Conservation (phyloP, 2,329 filamentous ascomycete genomes). For the Pseudogymnoascus sp. region DNA sequence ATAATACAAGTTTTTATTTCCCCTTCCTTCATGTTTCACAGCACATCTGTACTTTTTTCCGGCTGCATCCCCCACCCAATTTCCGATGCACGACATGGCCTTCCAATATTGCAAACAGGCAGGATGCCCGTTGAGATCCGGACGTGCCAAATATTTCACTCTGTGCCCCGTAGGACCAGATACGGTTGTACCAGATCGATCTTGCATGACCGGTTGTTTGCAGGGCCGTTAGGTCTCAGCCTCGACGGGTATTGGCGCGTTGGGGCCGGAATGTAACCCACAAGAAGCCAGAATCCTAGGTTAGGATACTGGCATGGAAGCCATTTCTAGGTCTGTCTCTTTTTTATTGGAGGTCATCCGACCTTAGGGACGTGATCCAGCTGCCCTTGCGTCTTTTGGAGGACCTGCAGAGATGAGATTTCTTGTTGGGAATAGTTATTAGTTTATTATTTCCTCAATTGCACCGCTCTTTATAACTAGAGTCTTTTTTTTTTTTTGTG, state of each 20-base stretch:
- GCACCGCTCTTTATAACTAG: not conserved
- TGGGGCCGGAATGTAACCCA: not conserved
- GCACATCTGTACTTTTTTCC: not conserved
- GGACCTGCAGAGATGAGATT: constrained; percentile 1
- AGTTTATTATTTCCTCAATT: not conserved
- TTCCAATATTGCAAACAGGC: constrained; percentile 6
- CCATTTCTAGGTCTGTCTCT: not conserved
- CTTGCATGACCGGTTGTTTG: constrained; percentile 8
- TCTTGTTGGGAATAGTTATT: not conserved
- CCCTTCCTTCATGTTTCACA: constrained; percentile 1
- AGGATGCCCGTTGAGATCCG: not conserved
- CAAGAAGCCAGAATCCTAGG: not conserved
- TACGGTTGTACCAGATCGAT: constrained; percentile 6
- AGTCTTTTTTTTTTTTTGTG: not conserved
- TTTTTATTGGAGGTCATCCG: constrained; percentile 5
- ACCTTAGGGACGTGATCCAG: not conserved
- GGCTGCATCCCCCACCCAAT: constrained; percentile 4
- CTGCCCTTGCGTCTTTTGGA: not conserved
- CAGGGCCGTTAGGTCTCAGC: constrained; percentile 7
- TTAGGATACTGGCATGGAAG: constrained; percentile 8
- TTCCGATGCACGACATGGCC: not conserved
- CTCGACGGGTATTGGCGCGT: not conserved
- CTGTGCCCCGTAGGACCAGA: constrained; percentile 8
- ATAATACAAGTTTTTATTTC: not conserved
- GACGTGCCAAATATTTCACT: constrained; percentile 1